Evolutionary conservation across 768 basidiomycete species (phyloP).

Genomic region (Paxillus involutus): DNA sequence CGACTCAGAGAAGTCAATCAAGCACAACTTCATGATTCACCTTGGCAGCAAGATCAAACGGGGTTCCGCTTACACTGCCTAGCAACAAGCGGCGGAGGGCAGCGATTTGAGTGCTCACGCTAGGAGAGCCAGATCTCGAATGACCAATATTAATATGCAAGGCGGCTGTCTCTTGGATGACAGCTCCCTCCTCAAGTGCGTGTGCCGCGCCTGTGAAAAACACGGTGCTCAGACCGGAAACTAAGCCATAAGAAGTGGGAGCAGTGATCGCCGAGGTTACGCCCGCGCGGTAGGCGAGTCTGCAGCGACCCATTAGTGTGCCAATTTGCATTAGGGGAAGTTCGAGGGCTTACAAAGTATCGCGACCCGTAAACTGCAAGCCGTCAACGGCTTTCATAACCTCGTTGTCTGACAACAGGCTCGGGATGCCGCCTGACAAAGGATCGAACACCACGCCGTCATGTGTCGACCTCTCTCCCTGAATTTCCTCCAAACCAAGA

Average conservation of each 20-base stretch:
- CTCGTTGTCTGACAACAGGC: constrained; percentile 34
- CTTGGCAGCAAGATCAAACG: constrained; percentile 44
- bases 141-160: constrained; percentile 62
- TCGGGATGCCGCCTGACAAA: constrained; percentile 32
- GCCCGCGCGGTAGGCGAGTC: constrained; percentile 65
- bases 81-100: constrained; percentile 66
- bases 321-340: not conserved
- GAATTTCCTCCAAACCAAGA: constrained; percentile 58
- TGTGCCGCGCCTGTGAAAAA: constrained; percentile 59
- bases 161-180: constrained; percentile 60
- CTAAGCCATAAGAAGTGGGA: constrained; percentile 49
- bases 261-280: constrained; percentile 62
- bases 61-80: constrained; percentile 15
- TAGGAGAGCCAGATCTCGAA: constrained; percentile 36
- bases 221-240: constrained; percentile 57
- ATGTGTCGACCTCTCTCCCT: constrained; percentile 50
- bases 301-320: constrained; percentile 27
- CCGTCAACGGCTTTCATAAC: constrained; percentile 72
- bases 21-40: constrained; percentile 27
- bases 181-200: constrained; percentile 53
- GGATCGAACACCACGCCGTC: constrained; percentile 57
- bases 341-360: constrained; percentile 44
- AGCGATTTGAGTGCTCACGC: constrained; percentile 82
- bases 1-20: not conserved
- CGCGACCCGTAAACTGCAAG: constrained; percentile 61